Evolutionary conservation across 2,329 filamentous ascomycete genomes (phyloP), one percentile per base, ranked within the genome.

Genomic region (Paraphoma chrysanthemicola): DNA sequence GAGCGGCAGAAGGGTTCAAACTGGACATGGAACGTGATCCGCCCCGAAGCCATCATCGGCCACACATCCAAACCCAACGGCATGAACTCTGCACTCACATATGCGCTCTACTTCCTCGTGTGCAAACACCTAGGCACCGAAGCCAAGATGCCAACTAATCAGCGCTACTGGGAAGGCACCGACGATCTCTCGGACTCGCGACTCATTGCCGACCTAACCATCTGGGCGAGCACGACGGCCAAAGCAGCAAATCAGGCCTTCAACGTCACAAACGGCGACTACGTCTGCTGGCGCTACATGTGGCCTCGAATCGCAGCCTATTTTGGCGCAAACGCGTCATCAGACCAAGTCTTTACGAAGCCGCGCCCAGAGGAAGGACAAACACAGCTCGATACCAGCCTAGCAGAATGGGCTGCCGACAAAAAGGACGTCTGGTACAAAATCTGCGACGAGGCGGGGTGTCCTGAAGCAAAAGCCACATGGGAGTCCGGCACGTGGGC

Each of bases 41-140:
- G 56, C 7, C 56, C 56, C 16, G 48, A 52, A 18, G 56, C 44
- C 16, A 60, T 60, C n/a, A 45, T 60, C 16, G 53, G 57, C 2
- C 33, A 48, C 10, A 56, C 49, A 2, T 36, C 50, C 2, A 42
- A 42, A 17, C 38, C 50, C 10, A 56, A 56, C 14, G 57, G 57
- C 14, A 56, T 59, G 57, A 44, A 39, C 12, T 30, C 28, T 6
- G 57, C 57, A 39, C 16, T 59, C 6, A 59, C 53, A 5, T 41
- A 43, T 8, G 49, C 46, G 5, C 33, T 59, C 7, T 59, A 59
- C 57, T 54, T 59, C 43, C 31, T 56, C 8, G 36, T 59, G 9
- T 53, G 47, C 42, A 51, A 46, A 36, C 45, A 59, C 11, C 38
- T 56, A 8, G 57, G 46, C 4, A 28, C 12, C 6, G 29, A 36